Percentiles rank a stretch among this genome's conserved stretches.
Evolutionary conservation across 139 green algal species (phyloP).

Genomic region (Edaphochlamys debaryana): DNA sequence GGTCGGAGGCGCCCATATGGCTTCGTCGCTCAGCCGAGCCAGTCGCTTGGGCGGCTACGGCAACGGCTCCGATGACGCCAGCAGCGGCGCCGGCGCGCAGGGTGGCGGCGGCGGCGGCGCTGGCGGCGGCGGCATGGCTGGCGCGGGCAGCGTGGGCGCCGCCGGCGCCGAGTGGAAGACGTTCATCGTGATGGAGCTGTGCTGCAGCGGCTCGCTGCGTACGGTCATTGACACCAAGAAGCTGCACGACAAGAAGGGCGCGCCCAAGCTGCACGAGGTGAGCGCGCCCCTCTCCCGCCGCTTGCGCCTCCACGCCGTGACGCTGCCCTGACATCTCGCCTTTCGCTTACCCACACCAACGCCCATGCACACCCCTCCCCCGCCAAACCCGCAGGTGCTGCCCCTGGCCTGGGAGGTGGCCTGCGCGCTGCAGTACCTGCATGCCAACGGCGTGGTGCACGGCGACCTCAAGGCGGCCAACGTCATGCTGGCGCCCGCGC

Average conservation of each 20-base stretch:
- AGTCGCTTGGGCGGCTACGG: too few species aligned
- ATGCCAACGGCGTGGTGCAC: conserved; percentile 45
- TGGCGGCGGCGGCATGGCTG: not conserved
- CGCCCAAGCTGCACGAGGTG: conserved; percentile 33
- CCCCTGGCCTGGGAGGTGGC: conserved; percentile 39
- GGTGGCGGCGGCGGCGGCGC: too few species aligned
- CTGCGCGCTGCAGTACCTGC: conserved; percentile 47
- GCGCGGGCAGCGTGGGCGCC: too few species aligned
- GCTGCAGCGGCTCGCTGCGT: conserved; percentile 36
- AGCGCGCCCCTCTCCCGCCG: too few species aligned
- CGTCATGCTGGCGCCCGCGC: conserved; percentile 32
- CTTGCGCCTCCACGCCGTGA: too few species aligned
- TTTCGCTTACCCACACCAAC: too few species aligned
- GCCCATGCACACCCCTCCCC: too few species aligned
- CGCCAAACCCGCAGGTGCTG: conserved; percentile 7
- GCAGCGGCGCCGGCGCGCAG: too few species aligned
- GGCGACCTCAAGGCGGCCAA: conserved; percentile 48
- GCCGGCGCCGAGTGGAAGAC: not conserved
- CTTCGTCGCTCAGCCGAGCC: too few species aligned
- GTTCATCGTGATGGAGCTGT: conserved; percentile 54
- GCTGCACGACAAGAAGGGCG: conserved; percentile 29
- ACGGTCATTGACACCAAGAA: conserved; percentile 8
- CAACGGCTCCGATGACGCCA: too few species aligned
- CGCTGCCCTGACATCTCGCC: too few species aligned
- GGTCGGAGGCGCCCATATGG: too few species aligned